These are phyloP conservation scores for Diplotaxis tenuifolia DNA, from an alignment of 345 rosid genomes.

Conservation along the genomic window DNA sequence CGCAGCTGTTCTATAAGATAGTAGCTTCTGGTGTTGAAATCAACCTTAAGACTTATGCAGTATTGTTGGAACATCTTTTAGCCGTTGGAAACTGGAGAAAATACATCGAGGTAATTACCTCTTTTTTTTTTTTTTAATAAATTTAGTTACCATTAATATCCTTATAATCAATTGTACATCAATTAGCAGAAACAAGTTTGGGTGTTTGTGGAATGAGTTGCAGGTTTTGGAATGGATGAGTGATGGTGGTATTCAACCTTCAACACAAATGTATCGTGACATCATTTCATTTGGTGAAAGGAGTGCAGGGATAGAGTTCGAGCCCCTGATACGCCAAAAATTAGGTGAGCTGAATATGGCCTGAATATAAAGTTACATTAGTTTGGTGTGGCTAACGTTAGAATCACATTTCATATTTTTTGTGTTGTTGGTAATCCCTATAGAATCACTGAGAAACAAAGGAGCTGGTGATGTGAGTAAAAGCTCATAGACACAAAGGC, in stretches of 20 bases:
- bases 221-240: slow-evolving; percentile 90
- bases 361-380: neutral
- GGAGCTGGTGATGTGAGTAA: slow-evolving; percentile 10
- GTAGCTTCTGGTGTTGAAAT: slow-evolving; percentile 55
- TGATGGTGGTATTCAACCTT: slow-evolving; percentile 65
- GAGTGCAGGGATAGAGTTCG: slow-evolving; percentile 61
- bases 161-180: neutral
- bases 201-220: slow-evolving; percentile 18
- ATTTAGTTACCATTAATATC: neutral
- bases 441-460: slow-evolving; percentile 28
- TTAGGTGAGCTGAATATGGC: slow-evolving; percentile 48
- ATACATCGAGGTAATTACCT: slow-evolving; percentile 68
- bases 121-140: neutral
- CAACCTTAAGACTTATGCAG: slow-evolving; percentile 55
- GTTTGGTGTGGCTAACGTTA: slow-evolving; percentile 7
- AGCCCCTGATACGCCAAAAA: slow-evolving; percentile 51
- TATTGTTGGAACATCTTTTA: slow-evolving; percentile 72
- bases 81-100: slow-evolving; percentile 90
- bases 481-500: slow-evolving; percentile 3
- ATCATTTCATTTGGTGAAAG: slow-evolving; percentile 62
- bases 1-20: slow-evolving; percentile 77
- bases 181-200: neutral
- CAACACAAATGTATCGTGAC: slow-evolving; percentile 65
- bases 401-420: neutral
- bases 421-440: neutral